A percentile compares a stretch with the other conserved stretches of the same genome.
Conservation (phyloP, 1,139 yeast species). For the Debaryomycetaceae sp. region DNA sequence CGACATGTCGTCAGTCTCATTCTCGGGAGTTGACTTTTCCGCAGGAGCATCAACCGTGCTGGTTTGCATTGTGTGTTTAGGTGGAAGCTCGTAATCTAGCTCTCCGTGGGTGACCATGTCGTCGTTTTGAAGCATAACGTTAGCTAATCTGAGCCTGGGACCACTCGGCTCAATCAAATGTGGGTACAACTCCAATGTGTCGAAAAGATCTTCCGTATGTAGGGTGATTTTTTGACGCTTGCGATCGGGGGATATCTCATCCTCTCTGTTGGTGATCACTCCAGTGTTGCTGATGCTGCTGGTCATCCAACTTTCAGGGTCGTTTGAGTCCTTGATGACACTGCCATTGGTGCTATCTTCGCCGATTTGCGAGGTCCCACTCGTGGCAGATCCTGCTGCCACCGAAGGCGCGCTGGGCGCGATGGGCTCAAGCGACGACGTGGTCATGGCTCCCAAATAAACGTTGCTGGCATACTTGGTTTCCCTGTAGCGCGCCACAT, state of each 20-base stretch:
- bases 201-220: slow-evolving; percentile 62
- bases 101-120: slow-evolving; percentile 34
- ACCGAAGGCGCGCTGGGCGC: slow-evolving; percentile 8
- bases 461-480: slow-evolving; percentile 49
- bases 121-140: slow-evolving; percentile 57
- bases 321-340: too few species aligned
- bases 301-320: too few species aligned
- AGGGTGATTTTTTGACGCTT: slow-evolving; percentile 33
- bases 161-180: slow-evolving; percentile 67
- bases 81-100: slow-evolving; percentile 43
- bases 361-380: slow-evolving; percentile 9
- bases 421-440: slow-evolving; percentile 2
- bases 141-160: slow-evolving; percentile 47
- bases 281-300: not conserved
- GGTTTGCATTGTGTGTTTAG: slow-evolving; percentile 23
- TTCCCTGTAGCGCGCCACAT: slow-evolving; percentile 59
- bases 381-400: not conserved
- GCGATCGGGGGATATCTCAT: slow-evolving; percentile 10
- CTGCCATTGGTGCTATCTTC: slow-evolving; percentile 6
- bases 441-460: slow-evolving; percentile 18
- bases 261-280: slow-evolving; percentile 13
- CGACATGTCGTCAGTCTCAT: too few species aligned
- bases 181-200: slow-evolving; percentile 61
- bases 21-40: not conserved
- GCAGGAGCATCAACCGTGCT: slow-evolving; percentile 7